Evolutionary conservation across 1,284 basidiomycete genomes (phyloP).

Genomic region (Psilocybe mexicana): DNA sequence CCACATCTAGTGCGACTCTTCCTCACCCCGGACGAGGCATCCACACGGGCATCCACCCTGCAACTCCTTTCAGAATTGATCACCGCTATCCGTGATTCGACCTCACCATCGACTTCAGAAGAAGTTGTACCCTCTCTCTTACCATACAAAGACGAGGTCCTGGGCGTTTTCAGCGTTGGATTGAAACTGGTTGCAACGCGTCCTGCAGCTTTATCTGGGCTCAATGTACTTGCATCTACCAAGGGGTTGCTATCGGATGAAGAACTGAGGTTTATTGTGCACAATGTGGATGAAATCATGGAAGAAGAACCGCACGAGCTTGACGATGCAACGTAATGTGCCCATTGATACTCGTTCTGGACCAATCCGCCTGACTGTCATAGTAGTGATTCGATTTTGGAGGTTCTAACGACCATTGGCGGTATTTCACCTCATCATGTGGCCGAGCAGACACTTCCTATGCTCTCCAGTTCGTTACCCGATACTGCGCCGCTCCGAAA

Average conservation of each 20-base stretch:
- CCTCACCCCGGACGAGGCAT: conserved; percentile 73
- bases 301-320: conserved; percentile 54
- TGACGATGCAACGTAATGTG: conserved; percentile 53
- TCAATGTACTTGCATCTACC: conserved; percentile 68
- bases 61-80: conserved; percentile 61
- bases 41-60: conserved; percentile 74
- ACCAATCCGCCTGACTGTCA: conserved; percentile 11
- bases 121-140: conserved; percentile 46
- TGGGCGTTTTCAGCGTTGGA: conserved; percentile 66
- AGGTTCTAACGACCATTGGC: conserved; percentile 71
- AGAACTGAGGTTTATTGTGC: conserved; percentile 81
- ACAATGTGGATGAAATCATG: conserved; percentile 74
- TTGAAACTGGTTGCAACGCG: conserved; percentile 57
- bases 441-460: conserved; percentile 76
- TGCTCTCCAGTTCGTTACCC: conserved; percentile 76
- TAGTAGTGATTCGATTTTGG: conserved; percentile 65
- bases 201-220: conserved; percentile 60
- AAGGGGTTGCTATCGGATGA: conserved; percentile 62
- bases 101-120: conserved; percentile 22
- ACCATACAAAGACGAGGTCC: conserved; percentile 75
- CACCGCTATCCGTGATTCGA: conserved; percentile 49
- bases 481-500: conserved; percentile 60
- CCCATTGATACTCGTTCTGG: not conserved
- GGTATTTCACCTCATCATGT: conserved; percentile 66
- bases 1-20: conserved; percentile 79